Evolutionary conservation across 805 yeast genomes (phyloP).

Genomic region (Pichia nanzhaoensis): DNA sequence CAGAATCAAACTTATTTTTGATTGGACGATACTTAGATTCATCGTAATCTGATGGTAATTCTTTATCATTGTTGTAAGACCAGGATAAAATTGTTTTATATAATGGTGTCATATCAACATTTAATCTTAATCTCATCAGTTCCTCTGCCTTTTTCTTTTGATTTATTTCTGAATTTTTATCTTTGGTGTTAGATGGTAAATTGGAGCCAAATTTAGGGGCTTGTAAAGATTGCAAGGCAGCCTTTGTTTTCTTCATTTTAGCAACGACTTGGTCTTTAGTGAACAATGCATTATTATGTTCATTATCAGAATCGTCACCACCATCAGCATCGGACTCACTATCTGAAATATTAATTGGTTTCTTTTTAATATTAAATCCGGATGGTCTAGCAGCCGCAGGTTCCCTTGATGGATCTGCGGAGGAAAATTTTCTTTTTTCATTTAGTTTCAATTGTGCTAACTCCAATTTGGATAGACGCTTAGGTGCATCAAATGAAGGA

Average conservation of each 20-base stretch:
- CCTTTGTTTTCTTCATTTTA: conserved; percentile 23
- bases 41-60: conserved; percentile 50
- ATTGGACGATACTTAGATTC: conserved; percentile 37
- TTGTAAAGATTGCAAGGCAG: conserved; percentile 25
- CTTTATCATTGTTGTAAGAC: conserved; percentile 56
- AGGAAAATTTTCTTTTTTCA: conserved; percentile 14
- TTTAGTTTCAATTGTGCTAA: conserved; percentile 23
- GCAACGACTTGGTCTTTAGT: conserved; percentile 34
- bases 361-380: conserved; percentile 36
- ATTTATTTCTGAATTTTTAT: conserved; percentile 18
- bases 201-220: conserved; percentile 15
- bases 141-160: conserved; percentile 56
- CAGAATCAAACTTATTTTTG: conserved; percentile 47
- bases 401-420: conserved; percentile 19
- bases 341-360: conserved; percentile 15
- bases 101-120: conserved; percentile 71
- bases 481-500: conserved; percentile 14
- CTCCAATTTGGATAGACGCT: conserved; percentile 24
- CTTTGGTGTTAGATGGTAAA: conserved; percentile 17
- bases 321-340: conserved; percentile 32
- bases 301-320: conserved; percentile 31
- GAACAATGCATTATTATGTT: conserved; percentile 34
- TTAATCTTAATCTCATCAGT: conserved; percentile 69
- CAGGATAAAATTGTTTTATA: conserved; percentile 66
- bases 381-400: conserved; percentile 50